A percentile compares a stretch with the other conserved stretches of the same genome.
These are phyloP conservation scores for Fonsecaea nubica DNA, from an alignment of 2,329 filamentous ascomycete genomes.

Conservation along the genomic window DNA sequence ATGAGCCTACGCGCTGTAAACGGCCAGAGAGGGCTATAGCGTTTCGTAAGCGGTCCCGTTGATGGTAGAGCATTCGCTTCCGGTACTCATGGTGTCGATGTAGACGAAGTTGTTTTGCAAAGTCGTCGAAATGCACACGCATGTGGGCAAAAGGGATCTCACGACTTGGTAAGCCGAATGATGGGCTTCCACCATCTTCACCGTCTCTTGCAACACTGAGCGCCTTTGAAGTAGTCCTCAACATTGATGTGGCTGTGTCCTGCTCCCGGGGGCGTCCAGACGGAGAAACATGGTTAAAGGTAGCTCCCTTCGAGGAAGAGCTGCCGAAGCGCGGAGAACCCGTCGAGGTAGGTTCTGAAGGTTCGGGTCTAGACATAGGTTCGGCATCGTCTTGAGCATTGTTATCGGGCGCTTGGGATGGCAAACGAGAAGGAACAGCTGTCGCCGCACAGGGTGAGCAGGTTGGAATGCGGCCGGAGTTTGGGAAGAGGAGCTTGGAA, in stretches of 20 bases:
- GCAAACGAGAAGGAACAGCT: slow-evolving; percentile 17
- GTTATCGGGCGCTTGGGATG: slow-evolving; percentile 21
- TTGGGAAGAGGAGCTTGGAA: slow-evolving; percentile 8
- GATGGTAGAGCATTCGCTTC: slow-evolving; percentile 49
- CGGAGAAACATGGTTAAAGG: slow-evolving; percentile 19
- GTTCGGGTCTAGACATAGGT: slow-evolving; percentile 36
- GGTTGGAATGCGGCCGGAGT: neutral
- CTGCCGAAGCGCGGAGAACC: slow-evolving; percentile 20
- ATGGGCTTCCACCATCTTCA: neutral
- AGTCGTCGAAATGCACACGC: slow-evolving; percentile 52
- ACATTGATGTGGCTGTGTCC: slow-evolving; percentile 9
- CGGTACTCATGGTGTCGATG: slow-evolving; percentile 51
- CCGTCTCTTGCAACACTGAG: slow-evolving; percentile 1
- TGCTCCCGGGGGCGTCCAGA: slow-evolving; percentile 7
- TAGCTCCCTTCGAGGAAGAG: slow-evolving; percentile 14
- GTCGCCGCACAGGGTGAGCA: slow-evolving; percentile 22
- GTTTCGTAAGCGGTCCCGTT: slow-evolving; percentile 50
- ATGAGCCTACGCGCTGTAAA: slow-evolving; percentile 50
- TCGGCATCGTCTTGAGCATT: slow-evolving; percentile 36
- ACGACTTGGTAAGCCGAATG: slow-evolving; percentile 3
- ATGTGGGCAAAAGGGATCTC: slow-evolving; percentile 37
- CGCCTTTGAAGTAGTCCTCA: slow-evolving; percentile 10
- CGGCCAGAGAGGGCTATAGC: slow-evolving; percentile 53
- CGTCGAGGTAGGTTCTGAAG: slow-evolving; percentile 30
- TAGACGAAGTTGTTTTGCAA: slow-evolving; percentile 51